Conservation (phyloP, 495 filamentous ascomycete genomes). For the Aspergillus hancockii region DNA sequence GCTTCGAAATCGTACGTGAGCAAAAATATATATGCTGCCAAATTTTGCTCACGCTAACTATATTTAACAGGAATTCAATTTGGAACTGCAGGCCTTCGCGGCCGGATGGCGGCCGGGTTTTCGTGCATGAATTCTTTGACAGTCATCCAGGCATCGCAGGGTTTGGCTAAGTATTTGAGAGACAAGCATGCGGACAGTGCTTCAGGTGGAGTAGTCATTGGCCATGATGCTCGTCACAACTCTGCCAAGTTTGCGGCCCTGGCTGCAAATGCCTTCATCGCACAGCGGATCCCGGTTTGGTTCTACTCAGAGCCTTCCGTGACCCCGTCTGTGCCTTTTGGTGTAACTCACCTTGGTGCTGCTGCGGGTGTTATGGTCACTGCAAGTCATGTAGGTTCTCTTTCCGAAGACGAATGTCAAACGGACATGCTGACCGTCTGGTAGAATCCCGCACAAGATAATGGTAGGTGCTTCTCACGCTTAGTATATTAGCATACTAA, state of each 20-base stretch:
- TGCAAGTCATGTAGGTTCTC: conserved; percentile 57
- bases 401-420: background rate
- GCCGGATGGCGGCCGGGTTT: conserved; percentile 71
- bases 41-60: conserved; percentile 1
- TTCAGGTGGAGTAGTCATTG: conserved; percentile 59
- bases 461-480: conserved; percentile 40
- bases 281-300: conserved; percentile 61
- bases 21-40: background rate
- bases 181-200: conserved; percentile 38
- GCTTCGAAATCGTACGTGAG: conserved; percentile 52
- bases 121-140: conserved; percentile 69
- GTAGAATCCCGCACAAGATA: conserved; percentile 67
- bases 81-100: conserved; percentile 70
- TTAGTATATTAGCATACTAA: background rate
- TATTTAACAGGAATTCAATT: conserved; percentile 58
- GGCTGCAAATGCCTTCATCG: conserved; percentile 64
- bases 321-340: conserved; percentile 72
- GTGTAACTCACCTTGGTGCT: conserved; percentile 55
- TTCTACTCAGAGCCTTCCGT: conserved; percentile 58
- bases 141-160: conserved; percentile 73
- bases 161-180: conserved; percentile 63
- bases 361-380: conserved; percentile 73
- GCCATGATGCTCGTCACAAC: conserved; percentile 68
- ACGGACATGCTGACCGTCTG: background rate
- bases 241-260: conserved; percentile 65